phyloP scores from a whole-genome alignment of 495 filamentous ascomycete species.

The Umbilicaria muhlenbergii region DNA sequence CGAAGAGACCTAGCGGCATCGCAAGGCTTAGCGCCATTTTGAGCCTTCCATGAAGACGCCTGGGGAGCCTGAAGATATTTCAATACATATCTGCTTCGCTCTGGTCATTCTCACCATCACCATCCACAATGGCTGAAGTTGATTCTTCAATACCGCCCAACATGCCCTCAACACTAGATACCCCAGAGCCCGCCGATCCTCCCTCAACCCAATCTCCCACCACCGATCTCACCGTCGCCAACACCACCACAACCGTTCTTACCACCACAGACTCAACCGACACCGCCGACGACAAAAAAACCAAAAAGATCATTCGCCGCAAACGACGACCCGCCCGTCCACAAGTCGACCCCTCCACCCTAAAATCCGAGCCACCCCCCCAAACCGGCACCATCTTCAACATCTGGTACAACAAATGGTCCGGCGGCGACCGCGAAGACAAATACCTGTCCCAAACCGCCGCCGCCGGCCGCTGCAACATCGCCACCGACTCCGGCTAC shows the following conservation, averaged over 20 bases:
- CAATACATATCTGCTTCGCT: too few relatives aligned
- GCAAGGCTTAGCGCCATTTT: too few relatives aligned
- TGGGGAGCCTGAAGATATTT: too few relatives aligned
- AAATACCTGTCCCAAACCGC: constrained; percentile 62
- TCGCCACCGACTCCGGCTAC: constrained; percentile 71
- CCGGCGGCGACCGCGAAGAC: constrained; percentile 86
- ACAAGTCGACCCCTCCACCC: constrained; percentile 69
- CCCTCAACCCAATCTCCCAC: not conserved
- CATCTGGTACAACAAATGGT: constrained; percentile 94
- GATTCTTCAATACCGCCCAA: not conserved
- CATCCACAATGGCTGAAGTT: constrained; percentile 2
- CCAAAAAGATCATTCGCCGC: constrained; percentile 35
- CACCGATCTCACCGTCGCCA: constrained; percentile 10
- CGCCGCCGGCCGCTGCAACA: constrained; percentile 65
- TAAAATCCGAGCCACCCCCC: constrained; percentile 65
- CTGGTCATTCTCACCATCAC: too few relatives aligned
- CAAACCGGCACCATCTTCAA: constrained; percentile 92
- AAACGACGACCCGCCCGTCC: constrained; percentile 40
- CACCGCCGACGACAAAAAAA: constrained; percentile 26
- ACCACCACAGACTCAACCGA: constrained; percentile 10
- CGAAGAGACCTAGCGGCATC: too few relatives aligned
- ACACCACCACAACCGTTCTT: constrained; percentile 10
- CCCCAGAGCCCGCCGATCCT: not conserved
- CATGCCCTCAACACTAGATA: not conserved
- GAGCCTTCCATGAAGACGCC: too few relatives aligned